Evolutionary conservation across 257 asterid genomes (phyloP), one percentile per base, ranked within the genome.

Genomic region (Petrea volubilis): DNA sequence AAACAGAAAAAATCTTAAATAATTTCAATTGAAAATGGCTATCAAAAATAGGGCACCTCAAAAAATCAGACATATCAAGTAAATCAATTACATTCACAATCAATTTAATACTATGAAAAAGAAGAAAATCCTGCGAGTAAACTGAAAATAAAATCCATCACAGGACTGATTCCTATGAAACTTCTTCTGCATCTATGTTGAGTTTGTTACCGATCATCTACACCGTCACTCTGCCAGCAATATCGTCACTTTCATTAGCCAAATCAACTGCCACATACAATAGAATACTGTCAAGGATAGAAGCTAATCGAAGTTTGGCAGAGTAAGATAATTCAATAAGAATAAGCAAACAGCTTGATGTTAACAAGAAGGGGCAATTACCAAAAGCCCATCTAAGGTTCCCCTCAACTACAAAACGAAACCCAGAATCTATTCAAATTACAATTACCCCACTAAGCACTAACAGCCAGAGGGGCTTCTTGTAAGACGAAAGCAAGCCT

Each of bases 241-340:
- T 29, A 44, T 69, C 55, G 51, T 58, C 77, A 7, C 80, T 72
- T 57, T 46, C 75, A 21, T 74, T 81, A 64, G 60, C 51, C 68
- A 74, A 28, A 47, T 74, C 77, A 67, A 84, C 88, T 81, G 86
- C 73, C 69, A 81, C 49, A 56, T 23, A 64, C 14, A 68, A 82
- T 64, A 77, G 63, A 70, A 75, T 36, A 49, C 31, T 51, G 62
- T 61, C 55, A n/a, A 40, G 3, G 34, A 75, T 36, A 60, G 61
- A 72, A 63, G 11, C 68, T 61, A 31, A 52, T 7, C 28, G 21
- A 51, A 29, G 7, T 44, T 20, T n/a, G n/a, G 5, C 3, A 27
- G 15, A 17, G 11, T 27, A 34, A 23, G 55, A 66, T 13, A 41
- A 17, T 25, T 69, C 23, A 10, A 29, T 21, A 14, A 24, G 61